These are phyloP conservation scores for Corynespora cassiicola DNA, from an alignment of 2,329 filamentous ascomycete genomes.

Conservation along the genomic window DNA sequence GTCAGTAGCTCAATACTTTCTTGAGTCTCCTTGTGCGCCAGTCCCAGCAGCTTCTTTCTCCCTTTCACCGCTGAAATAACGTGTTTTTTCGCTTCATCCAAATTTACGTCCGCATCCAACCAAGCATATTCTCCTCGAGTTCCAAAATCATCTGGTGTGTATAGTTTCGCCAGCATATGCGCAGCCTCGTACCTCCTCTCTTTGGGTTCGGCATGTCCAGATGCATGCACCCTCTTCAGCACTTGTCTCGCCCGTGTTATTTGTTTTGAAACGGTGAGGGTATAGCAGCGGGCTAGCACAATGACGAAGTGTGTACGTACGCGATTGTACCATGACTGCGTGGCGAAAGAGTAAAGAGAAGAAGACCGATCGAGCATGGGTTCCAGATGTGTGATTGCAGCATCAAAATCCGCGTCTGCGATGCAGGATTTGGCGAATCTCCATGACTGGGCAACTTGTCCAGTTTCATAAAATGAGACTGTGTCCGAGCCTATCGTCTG, in stretches of 20 bases:
- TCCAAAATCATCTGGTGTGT: not conserved
- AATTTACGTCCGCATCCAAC: not conserved
- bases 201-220: not conserved
- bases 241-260: not conserved
- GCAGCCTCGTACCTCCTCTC: not conserved
- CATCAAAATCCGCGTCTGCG: not conserved
- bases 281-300: not conserved
- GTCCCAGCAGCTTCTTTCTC: not conserved
- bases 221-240: not conserved
- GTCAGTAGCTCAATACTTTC: conserved; percentile 1
- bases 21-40: conserved; percentile 1
- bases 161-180: not conserved
- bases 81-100: not conserved
- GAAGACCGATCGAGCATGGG: too few species aligned
- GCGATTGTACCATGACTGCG: too few species aligned
- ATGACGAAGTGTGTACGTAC: too few species aligned
- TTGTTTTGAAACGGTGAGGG: not conserved
- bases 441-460: too few species aligned
- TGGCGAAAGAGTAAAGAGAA: too few species aligned
- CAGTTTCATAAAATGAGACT: too few species aligned
- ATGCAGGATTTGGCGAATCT: too few species aligned
- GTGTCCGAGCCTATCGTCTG: too few species aligned
- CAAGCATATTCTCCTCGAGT: not conserved
- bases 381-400: not conserved
- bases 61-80: not conserved